Percentiles rank a stretch among this genome's conserved stretches.
Evolutionary conservation across 2,329 filamentous ascomycete species (phyloP).

Genomic region (Calonectria honghensis): DNA sequence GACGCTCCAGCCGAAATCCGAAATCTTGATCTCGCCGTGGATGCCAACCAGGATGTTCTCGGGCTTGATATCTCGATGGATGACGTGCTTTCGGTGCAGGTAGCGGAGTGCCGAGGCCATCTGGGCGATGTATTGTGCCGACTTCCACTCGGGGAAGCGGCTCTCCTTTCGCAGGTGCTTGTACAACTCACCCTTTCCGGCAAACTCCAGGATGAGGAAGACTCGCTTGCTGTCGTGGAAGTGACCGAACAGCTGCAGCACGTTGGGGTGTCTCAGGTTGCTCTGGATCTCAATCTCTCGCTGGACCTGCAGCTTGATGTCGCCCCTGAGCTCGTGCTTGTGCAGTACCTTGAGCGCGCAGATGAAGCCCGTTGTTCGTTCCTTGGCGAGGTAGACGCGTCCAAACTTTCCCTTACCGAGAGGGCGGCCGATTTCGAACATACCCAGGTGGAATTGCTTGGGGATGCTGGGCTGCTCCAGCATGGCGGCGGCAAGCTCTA

Average conservation of each 20-base stretch:
- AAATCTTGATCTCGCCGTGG: constrained; percentile 98
- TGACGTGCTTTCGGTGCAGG: constrained; percentile 96
- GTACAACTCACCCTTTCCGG: constrained; percentile 89
- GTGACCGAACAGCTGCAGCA: constrained; percentile 87
- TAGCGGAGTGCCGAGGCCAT: constrained; percentile 92
- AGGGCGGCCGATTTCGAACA: constrained; percentile 94
- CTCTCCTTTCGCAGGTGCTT: constrained; percentile 87
- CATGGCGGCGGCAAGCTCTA: constrained; percentile 72
- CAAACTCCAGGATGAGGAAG: constrained; percentile 91
- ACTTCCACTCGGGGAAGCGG: constrained; percentile 89
- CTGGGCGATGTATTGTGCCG: constrained; percentile 90
- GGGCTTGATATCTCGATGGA: constrained; percentile 97
- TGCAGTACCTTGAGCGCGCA: constrained; percentile 91
- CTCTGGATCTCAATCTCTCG: constrained; percentile 93
- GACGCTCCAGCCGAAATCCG: constrained; percentile 98
- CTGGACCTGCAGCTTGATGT: constrained; percentile 88
- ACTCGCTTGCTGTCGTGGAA: constrained; percentile 93
- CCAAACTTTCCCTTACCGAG: constrained; percentile 93
- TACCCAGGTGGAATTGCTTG: constrained; percentile 88
- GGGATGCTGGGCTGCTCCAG: constrained; percentile 74
- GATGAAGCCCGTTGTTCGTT: constrained; percentile 85
- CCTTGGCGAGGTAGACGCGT: constrained; percentile 87
- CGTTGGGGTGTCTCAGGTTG: constrained; percentile 89
- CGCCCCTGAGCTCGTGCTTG: constrained; percentile 85
- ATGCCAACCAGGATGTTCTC: constrained; percentile 98